Evolutionary conservation across 2,329 filamentous ascomycete genomes (phyloP).

Genomic region (Plenodomus tracheiphilus): DNA sequence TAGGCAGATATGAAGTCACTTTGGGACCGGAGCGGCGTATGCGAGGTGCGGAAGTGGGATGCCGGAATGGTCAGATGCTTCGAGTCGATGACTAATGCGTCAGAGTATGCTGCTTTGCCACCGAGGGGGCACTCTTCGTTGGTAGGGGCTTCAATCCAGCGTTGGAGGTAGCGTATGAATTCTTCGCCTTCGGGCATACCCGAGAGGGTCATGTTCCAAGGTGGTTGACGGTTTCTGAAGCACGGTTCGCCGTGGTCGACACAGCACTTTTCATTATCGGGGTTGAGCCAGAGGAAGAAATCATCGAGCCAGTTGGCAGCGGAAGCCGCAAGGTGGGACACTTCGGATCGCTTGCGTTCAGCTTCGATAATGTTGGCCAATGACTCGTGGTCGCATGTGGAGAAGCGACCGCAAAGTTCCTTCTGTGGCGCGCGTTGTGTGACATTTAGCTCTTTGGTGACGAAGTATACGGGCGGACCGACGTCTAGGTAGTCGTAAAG

Average conservation of each 20-base stretch:
- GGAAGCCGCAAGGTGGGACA: slow-evolving; percentile 85
- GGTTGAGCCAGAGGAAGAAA: slow-evolving; percentile 96
- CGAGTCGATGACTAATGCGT: slow-evolving; percentile 77
- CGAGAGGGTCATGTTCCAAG: slow-evolving; percentile 85
- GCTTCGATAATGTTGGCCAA: slow-evolving; percentile 90
- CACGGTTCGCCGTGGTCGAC: slow-evolving; percentile 67
- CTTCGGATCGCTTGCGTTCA: slow-evolving; percentile 84
- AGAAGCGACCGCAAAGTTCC: slow-evolving; percentile 87
- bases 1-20: slow-evolving; percentile 93
- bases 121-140: slow-evolving; percentile 84
- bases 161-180: slow-evolving; percentile 81
- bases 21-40: slow-evolving; percentile 84
- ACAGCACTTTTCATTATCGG: slow-evolving; percentile 68
- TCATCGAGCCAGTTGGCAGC: slow-evolving; percentile 97
- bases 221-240: slow-evolving; percentile 74
- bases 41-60: slow-evolving; percentile 88
- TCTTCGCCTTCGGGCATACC: slow-evolving; percentile 95
- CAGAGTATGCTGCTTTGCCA: slow-evolving; percentile 83
- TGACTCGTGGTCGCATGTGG: slow-evolving; percentile 81
- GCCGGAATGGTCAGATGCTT: slow-evolving; percentile 71
- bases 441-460: slow-evolving; percentile 78
- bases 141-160: slow-evolving; percentile 80
- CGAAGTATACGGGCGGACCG: slow-evolving; percentile 95
- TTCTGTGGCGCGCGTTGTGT: slow-evolving; percentile 77
- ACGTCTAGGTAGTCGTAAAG: slow-evolving; percentile 89